Evolutionary conservation across 257 asterid species (phyloP), one percentile per base, ranked within the genome.

Genomic region (Solanum virginianum): DNA sequence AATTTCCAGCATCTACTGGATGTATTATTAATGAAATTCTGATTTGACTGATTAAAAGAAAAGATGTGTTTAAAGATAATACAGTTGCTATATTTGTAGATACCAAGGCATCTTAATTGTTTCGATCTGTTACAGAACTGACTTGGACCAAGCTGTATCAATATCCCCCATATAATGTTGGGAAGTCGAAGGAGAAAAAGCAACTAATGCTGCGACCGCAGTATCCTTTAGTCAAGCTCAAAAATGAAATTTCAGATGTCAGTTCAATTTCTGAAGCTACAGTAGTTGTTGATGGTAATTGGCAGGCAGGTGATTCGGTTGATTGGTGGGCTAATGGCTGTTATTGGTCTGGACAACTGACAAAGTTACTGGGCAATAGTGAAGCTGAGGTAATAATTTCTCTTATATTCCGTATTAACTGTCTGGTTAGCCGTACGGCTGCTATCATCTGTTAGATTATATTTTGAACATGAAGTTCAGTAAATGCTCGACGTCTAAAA

Each of bases 221-320:
- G 22, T 96, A 91, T 92, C 98, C 99, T 39, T 88, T 88, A 83
- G 63, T 90, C 65, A 88, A 29, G 85, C 84, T 20, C 36, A 77
- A 84, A 57, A 89, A 16, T 79, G 82, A 79, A 26, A 47, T 84
- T 80, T 91, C 91, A 71, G 68, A 60, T 83, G 84, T 24, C 57
- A 80, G 85, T 83, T 88, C 84, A 63, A 79, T 88, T 83, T 83
- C 92, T 14, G 91, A 91, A 85, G 92, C 88, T 84, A 51, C 85
- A 49, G 93, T 96, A 45, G 60, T 91, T 88, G 85, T 88, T 49
- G 80, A 89, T 45, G 91, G 88, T 84, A 45, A 43, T 55, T 95
- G 99, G 98, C 89, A 89, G 86, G 93, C 90, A 70, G 99, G 98
- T 32, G 97, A 96, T 90, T 72, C 90, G 80, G 97, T 96, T 85